Conservation (phyloP, 305 asterid genomes). For the Fraxinus nigra region DNA sequence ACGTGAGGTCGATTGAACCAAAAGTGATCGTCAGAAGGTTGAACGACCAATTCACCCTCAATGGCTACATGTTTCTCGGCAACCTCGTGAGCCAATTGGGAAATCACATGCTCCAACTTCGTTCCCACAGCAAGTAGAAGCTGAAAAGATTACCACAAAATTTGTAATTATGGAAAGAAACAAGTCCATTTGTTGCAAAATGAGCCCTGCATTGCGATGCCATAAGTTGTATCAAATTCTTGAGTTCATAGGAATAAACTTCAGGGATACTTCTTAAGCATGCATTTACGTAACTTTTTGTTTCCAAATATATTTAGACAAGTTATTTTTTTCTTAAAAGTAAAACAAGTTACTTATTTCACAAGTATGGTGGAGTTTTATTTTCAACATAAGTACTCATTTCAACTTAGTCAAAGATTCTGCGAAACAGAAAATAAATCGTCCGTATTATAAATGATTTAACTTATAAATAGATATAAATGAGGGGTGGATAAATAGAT, state of each 20-base stretch:
- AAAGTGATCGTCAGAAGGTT: constrained; percentile 87
- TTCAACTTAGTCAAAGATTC: neutral
- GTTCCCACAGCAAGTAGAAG: constrained; percentile 88
- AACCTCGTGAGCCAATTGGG: constrained; percentile 82
- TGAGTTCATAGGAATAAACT: neutral
- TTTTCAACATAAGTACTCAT: neutral
- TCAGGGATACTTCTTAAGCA: neutral
- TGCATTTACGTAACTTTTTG: neutral
- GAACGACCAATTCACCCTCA: constrained; percentile 81
- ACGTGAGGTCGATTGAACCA: constrained; percentile 85
- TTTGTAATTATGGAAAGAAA: neutral
- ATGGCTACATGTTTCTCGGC: constrained; percentile 89
- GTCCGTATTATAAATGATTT: neutral
- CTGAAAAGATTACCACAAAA: constrained; percentile 27
- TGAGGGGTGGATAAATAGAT: neutral
- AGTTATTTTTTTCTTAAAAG: neutral
- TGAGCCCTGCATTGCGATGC: neutral
- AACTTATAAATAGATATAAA: too few relatives aligned
- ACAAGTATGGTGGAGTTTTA: neutral
- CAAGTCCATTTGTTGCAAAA: neutral
- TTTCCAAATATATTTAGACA: neutral
- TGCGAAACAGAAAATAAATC: neutral
- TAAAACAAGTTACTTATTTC: neutral
- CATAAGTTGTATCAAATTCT: neutral
- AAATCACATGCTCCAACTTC: constrained; percentile 82